Conservation (phyloP, 768 basidiomycete species). For the Clavaria fumosa region DNA sequence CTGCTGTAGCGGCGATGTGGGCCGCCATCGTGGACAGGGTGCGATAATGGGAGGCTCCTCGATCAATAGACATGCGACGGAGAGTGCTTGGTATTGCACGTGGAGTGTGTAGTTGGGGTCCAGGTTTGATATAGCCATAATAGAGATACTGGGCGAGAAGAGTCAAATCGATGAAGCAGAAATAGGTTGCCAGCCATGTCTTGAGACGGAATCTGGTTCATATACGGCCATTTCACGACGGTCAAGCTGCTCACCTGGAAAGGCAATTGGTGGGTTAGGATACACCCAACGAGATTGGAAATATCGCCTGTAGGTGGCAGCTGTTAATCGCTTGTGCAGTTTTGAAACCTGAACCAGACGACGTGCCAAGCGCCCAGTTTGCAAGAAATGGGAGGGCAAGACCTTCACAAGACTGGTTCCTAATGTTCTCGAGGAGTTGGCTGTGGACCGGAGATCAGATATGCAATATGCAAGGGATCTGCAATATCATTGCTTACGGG, state of each 20-base stretch:
- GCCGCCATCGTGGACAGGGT: conserved; percentile 54
- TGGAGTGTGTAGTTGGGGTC: conserved; percentile 23
- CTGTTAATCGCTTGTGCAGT: neutral
- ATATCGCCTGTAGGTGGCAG: conserved; percentile 57
- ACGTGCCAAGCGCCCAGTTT: conserved; percentile 82
- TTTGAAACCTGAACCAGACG: conserved; percentile 5
- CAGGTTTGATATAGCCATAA: conserved; percentile 33
- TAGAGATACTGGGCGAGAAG: conserved; percentile 74
- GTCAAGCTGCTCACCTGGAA: conserved; percentile 57
- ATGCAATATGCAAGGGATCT: neutral
- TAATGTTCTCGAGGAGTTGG: conserved; percentile 71
- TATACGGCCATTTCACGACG: neutral
- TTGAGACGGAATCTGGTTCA: conserved; percentile 18
- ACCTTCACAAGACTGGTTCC: conserved; percentile 68
- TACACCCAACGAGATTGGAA: conserved; percentile 82
- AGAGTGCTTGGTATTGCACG: conserved; percentile 26
- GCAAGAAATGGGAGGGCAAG: conserved; percentile 85
- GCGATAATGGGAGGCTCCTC: conserved; percentile 46
- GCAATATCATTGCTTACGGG: conserved; percentile 38
- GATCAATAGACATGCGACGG: conserved; percentile 37
- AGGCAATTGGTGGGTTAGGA: conserved; percentile 84
- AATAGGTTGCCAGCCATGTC: conserved; percentile 88
- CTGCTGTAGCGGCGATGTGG: conserved; percentile 57
- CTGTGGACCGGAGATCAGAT: conserved; percentile 23
- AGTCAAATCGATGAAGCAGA: conserved; percentile 65